Evolutionary conservation across 2,329 filamentous ascomycete genomes (phyloP), one percentile per base, ranked within the genome.

Genomic region (Zymoseptoria passerinii): DNA sequence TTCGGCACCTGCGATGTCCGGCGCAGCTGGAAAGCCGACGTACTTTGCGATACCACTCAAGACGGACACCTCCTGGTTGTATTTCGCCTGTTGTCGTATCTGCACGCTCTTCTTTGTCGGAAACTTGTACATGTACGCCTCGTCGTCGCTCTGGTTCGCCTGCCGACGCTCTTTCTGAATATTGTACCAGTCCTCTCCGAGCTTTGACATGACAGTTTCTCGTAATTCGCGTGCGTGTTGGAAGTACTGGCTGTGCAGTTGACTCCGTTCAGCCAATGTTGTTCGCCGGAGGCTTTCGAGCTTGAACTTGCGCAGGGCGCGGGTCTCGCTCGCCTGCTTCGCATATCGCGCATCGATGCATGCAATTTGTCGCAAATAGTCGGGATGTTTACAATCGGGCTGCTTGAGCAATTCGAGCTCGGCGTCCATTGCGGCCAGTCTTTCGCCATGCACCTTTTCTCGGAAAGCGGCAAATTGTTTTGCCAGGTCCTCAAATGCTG

Each of bases 1-100:
- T 44, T 87, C 86, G 27, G 89, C 88, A 49, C 88, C 82, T 58
- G 80, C 80, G 74, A 99, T 87, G 35, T 89, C 81, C 19, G 94
- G 94, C n/a, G 92, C 94, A 29, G 92, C 92, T 40, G 94, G 94
- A 75, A 99, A 99, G 23, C 94, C 94, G 68, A 95, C 86, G 72
- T 96, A 92, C 75, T 96, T 97, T 40, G 92, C 92, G 54, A 97
- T 81, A 44, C 92, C 92, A 5, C 92, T 87, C 58, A 99, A 77
- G 28, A 96, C 84, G 0, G 92, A 95, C 4, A 99, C 92, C 72
- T 99, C 94, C 64, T 88, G 89, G 72, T 96, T 97, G 77, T 97
- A 97, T 52, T 92, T 88, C 53, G 91, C 83, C 66, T 95, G 92
- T 62, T 96, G 89, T 61, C 84, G 81, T 60, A 95, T 82, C 68